These are phyloP conservation scores for Paramecium tetraurelia DNA, from an alignment of 73 alveolate genomes.

Conservation along the genomic window DNA sequence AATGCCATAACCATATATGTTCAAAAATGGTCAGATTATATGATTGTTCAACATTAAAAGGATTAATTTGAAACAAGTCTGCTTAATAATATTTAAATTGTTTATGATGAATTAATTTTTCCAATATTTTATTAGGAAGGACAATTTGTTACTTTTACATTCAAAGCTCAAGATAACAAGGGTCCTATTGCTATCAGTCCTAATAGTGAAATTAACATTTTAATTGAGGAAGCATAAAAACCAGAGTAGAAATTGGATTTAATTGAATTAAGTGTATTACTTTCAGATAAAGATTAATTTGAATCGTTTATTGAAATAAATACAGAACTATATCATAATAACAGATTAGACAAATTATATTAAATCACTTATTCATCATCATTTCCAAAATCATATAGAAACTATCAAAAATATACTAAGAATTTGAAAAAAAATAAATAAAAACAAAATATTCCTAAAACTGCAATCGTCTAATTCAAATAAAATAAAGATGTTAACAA, in stretches of 20 bases:
- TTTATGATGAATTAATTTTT: background rate
- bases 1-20: background rate
- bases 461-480: background rate
- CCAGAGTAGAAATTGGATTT: background rate
- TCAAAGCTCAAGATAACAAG: background rate
- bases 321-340: background rate
- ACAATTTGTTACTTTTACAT: background rate
- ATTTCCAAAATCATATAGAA: background rate
- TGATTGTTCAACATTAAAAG: background rate
- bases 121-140: constrained; percentile 16
- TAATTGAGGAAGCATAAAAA: background rate
- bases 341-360: background rate
- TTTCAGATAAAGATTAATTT: background rate
- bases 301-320: background rate
- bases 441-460: background rate
- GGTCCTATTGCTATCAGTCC: background rate
- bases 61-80: background rate
- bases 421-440: background rate
- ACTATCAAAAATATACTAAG: background rate
- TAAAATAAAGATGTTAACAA: background rate
- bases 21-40: constrained; percentile 11
- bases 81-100: background rate
- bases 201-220: background rate
- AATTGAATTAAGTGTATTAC: background rate
- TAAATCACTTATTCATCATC: background rate